Conservation (phyloP, 441 rosid species). For the California macrophylla region DNA sequence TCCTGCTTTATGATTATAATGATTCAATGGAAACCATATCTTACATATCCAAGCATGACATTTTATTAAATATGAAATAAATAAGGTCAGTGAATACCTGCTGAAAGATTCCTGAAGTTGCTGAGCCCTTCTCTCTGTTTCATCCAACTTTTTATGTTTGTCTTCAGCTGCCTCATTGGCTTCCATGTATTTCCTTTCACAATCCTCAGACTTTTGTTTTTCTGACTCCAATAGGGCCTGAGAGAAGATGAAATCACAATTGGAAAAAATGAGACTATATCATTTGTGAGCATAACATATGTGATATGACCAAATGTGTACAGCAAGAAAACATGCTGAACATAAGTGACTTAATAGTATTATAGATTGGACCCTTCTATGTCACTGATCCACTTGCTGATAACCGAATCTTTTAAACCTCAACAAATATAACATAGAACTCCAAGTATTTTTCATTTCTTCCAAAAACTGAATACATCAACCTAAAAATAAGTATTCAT, state of each 20-base stretch:
- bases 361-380: too few relatives aligned
- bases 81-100: constrained; percentile 33
- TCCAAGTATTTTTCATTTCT: too few relatives aligned
- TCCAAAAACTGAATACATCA: too few relatives aligned
- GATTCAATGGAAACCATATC: constrained; percentile 1
- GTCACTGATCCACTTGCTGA: too few relatives aligned
- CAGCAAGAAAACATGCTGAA: background rate
- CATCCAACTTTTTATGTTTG: constrained; percentile 50
- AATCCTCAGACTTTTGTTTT: constrained; percentile 54
- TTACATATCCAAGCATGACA: background rate
- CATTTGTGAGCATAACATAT: constrained; percentile 2
- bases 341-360: background rate
- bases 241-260: constrained; percentile 7
- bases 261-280: background rate
- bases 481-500: too few relatives aligned
- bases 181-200: constrained; percentile 51
- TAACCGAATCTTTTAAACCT: too few relatives aligned
- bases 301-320: background rate
- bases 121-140: constrained; percentile 62
- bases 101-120: constrained; percentile 74
- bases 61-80: background rate
- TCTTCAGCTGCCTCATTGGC: constrained; percentile 47
- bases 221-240: constrained; percentile 61
- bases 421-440: too few relatives aligned
- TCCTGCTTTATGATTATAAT: background rate